Conservation (phyloP, 2,329 filamentous ascomycete species). For the Talaromyces funiculosus region DNA sequence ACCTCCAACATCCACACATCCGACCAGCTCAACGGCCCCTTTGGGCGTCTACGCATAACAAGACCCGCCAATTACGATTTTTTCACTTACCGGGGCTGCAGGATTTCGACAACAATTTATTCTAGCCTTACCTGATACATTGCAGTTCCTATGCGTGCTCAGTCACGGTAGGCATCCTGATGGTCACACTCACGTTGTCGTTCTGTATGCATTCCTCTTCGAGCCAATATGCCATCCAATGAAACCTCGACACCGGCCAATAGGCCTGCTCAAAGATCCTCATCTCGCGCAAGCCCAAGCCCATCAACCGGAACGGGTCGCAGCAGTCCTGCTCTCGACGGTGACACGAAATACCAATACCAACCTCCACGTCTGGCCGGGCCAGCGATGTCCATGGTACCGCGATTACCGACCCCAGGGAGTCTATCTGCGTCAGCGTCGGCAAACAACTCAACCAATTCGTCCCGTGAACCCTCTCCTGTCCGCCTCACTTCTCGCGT, state of each 20-base stretch:
- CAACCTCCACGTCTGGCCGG: constrained; percentile 21
- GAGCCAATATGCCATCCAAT: constrained; percentile 17
- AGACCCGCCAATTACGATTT: not conserved
- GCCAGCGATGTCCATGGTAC: constrained; percentile 28
- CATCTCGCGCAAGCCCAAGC: constrained; percentile 5
- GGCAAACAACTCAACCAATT: constrained; percentile 40
- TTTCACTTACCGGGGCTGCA: constrained; percentile 1
- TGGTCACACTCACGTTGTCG: constrained; percentile 27
- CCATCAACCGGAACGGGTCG: constrained; percentile 15
- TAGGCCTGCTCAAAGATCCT: constrained; percentile 17
- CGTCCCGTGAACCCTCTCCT: constrained; percentile 48
- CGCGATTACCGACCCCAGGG: constrained; percentile 25
- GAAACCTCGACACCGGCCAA: constrained; percentile 23
- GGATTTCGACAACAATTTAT: constrained; percentile 5
- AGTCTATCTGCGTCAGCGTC: constrained; percentile 31
- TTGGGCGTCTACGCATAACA: constrained; percentile 11
- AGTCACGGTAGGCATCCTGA: constrained; percentile 1
- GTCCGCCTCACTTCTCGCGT: constrained; percentile 28
- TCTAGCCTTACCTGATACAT: not conserved
- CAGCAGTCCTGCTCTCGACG: constrained; percentile 25
- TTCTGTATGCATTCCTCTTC: constrained; percentile 17
- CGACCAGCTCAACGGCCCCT: not conserved
- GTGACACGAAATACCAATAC: constrained; percentile 27
- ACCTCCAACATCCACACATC: not conserved
- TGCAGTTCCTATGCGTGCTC: not conserved